Evolutionary conservation across 192 early-diverging fungal genomes (phyloP).

Genomic region (Coemansia sp.): DNA sequence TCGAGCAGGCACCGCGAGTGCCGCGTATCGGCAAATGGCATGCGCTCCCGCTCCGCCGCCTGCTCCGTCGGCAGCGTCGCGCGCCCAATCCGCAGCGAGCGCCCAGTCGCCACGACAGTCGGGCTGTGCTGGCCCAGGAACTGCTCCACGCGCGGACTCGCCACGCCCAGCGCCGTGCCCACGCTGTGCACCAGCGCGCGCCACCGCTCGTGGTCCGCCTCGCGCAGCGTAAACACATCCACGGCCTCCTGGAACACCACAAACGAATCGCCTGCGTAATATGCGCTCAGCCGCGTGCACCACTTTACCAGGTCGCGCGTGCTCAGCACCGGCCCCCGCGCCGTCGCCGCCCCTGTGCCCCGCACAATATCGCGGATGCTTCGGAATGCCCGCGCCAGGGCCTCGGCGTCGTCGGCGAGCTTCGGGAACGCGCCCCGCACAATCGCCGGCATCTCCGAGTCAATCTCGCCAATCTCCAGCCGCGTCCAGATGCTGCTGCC

Average conservation of each 20-base stretch:
- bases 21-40: slow-evolving; percentile 86
- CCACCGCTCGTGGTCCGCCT: slow-evolving; percentile 66
- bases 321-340: slow-evolving; percentile 58
- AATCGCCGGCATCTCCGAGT: slow-evolving; percentile 28
- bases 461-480: slow-evolving; percentile 64
- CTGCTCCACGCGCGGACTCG: slow-evolving; percentile 64
- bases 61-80: slow-evolving; percentile 7
- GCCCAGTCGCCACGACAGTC: slow-evolving; percentile 37
- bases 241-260: slow-evolving; percentile 76
- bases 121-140: slow-evolving; percentile 73
- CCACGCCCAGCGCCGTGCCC: slow-evolving; percentile 68
- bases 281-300: slow-evolving; percentile 69
- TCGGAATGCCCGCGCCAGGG: slow-evolving; percentile 53
- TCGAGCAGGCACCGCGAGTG: slow-evolving; percentile 81
- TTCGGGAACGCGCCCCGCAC: slow-evolving; percentile 30
- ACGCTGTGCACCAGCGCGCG: slow-evolving; percentile 60
- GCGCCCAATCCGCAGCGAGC: slow-evolving; percentile 27
- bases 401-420: slow-evolving; percentile 57
- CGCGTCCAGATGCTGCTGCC: slow-evolving; percentile 78
- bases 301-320: slow-evolving; percentile 90
- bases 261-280: slow-evolving; percentile 23
- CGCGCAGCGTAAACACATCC: slow-evolving; percentile 85
- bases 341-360: slow-evolving; percentile 32
- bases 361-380: slow-evolving; percentile 52
- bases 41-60: slow-evolving; percentile 15